Conservation (phyloP, 768 basidiomycete genomes). For the Kwoniella mangroviensis region DNA sequence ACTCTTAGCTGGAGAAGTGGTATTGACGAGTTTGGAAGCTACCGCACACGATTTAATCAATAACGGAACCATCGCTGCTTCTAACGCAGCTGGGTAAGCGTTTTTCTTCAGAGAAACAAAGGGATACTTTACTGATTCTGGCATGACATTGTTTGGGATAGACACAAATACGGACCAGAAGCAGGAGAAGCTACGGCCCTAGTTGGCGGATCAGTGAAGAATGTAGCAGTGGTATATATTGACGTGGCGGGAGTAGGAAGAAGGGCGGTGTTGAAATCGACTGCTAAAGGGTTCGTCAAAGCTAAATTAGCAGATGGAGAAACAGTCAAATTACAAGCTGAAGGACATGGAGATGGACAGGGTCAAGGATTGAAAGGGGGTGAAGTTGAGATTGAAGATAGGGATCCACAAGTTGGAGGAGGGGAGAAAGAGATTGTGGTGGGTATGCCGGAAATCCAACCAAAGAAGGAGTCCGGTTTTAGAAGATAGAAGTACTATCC, state of each 20-base stretch:
- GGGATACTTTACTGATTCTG: neutral
- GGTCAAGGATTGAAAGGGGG: slow-evolving; percentile 23
- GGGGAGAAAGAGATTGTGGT: slow-evolving; percentile 38
- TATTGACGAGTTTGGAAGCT: slow-evolving; percentile 55
- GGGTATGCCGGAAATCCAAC: slow-evolving; percentile 41
- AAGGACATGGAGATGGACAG: slow-evolving; percentile 26
- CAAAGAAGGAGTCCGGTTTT: slow-evolving; percentile 9
- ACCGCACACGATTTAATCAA: slow-evolving; percentile 51
- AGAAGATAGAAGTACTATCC: neutral
- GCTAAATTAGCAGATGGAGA: slow-evolving; percentile 45
- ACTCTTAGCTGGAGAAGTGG: slow-evolving; percentile 54
- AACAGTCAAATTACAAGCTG: slow-evolving; percentile 45
- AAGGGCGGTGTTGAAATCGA: slow-evolving; percentile 68
- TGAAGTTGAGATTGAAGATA: slow-evolving; percentile 27
- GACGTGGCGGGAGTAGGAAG: slow-evolving; percentile 75
- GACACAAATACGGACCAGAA: slow-evolving; percentile 67
- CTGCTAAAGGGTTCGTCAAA: slow-evolving; percentile 54
- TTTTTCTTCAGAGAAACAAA: neutral
- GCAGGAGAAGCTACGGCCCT: slow-evolving; percentile 67
- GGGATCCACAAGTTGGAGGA: slow-evolving; percentile 26
- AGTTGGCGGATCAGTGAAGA: slow-evolving; percentile 69
- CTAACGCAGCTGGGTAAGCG: slow-evolving; percentile 53
- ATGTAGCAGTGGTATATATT: slow-evolving; percentile 76
- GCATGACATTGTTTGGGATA: slow-evolving; percentile 9
- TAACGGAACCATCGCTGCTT: slow-evolving; percentile 50